These are phyloP conservation scores for Canariomyces notabilis DNA, from an alignment of 2,329 filamentous ascomycete species.

Conservation along the genomic window DNA sequence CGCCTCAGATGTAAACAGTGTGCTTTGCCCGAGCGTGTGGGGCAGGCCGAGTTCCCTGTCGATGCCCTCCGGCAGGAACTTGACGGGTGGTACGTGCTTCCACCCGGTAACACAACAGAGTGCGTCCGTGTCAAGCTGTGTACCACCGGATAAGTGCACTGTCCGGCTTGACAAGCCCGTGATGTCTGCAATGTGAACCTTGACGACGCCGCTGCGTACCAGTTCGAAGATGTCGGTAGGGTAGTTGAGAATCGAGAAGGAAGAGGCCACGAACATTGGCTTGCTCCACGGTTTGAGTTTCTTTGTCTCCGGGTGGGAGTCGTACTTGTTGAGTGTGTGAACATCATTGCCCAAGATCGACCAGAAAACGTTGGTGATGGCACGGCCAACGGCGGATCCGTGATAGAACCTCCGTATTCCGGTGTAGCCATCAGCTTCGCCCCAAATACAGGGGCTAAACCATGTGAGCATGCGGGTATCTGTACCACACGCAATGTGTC, in stretches of 20 bases:
- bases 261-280: conserved; percentile 49
- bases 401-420: conserved; percentile 52
- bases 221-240: conserved; percentile 53
- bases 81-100: conserved; percentile 48
- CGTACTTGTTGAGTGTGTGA: conserved; percentile 47
- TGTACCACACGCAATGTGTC: conserved; percentile 18
- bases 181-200: conserved; percentile 50
- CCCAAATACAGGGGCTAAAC: conserved; percentile 73
- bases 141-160: conserved; percentile 48
- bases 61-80: conserved; percentile 46
- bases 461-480: conserved; percentile 63
- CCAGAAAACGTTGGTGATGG: conserved; percentile 55
- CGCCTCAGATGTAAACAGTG: conserved; percentile 35
- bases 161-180: conserved; percentile 38
- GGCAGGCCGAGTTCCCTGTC: conserved; percentile 46
- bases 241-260: conserved; percentile 58
- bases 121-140: conserved; percentile 43
- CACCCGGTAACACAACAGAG: conserved; percentile 56
- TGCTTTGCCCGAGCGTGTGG: conserved; percentile 27
- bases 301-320: conserved; percentile 46
- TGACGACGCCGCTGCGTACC: conserved; percentile 47
- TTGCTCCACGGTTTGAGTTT: conserved; percentile 51
- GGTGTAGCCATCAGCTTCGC: conserved; percentile 55
- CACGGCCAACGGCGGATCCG: conserved; percentile 50
- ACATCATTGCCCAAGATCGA: conserved; percentile 51